phyloP scores from a whole-genome alignment of 139 green algal species.

The Picochlorum sp. region DNA sequence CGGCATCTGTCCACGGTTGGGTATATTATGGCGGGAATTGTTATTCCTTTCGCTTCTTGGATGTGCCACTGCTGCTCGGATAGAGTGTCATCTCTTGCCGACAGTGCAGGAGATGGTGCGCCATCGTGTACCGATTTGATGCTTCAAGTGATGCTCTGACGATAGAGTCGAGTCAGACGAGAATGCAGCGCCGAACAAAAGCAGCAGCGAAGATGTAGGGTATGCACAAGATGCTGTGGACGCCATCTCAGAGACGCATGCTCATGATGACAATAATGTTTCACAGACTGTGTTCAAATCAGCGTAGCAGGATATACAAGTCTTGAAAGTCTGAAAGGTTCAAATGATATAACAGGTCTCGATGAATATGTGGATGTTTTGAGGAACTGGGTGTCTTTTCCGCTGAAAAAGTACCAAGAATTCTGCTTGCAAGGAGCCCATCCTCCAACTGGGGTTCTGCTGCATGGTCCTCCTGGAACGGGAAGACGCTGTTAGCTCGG shows the following conservation, averaged over 20 bases:
- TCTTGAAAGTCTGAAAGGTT: constrained; percentile 18
- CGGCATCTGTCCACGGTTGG: too few species aligned
- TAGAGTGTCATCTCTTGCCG: too few species aligned
- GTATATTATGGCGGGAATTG: too few species aligned
- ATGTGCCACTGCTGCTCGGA: too few species aligned
- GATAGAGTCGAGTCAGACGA: too few species aligned
- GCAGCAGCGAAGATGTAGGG: not conserved
- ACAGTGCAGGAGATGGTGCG: too few species aligned
- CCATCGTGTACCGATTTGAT: too few species aligned
- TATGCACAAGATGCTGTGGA: constrained; percentile 3
- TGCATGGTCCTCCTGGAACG: constrained; percentile 73
- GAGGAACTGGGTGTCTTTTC: constrained; percentile 43
- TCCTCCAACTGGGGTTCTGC: constrained; percentile 62
- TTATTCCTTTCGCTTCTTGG: too few species aligned
- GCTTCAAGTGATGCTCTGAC: too few species aligned
- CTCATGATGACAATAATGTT: constrained; percentile 8
- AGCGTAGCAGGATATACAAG: constrained; percentile 15
- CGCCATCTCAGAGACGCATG: constrained; percentile 1
- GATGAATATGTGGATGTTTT: constrained; percentile 11
- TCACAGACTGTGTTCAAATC: constrained; percentile 29
- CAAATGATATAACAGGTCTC: not conserved
- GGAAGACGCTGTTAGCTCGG: constrained; percentile 70
- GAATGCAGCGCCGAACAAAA: too few species aligned
- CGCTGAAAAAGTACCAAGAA: constrained; percentile 29
- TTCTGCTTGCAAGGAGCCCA: constrained; percentile 32